phyloP scores from a whole-genome alignment of 2,329 filamentous ascomycete genomes.

The Fusarium gaditjirri region DNA sequence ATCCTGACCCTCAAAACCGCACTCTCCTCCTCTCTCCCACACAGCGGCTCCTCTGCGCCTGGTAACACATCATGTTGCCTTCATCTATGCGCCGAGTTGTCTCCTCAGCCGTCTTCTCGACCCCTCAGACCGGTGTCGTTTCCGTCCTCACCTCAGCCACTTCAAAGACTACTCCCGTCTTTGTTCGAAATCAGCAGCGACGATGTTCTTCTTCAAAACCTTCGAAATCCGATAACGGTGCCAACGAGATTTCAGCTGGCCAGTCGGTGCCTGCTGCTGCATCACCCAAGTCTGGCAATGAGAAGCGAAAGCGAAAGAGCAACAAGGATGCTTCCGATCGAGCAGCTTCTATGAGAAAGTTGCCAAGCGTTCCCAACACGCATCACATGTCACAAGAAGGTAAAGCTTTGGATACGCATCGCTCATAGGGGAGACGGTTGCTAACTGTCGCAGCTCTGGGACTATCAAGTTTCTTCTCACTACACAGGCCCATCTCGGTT shows the following conservation, averaged over 20 bases:
- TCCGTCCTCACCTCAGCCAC: conserved; percentile 56
- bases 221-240: conserved; percentile 68
- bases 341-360: conserved; percentile 62
- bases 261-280: conserved; percentile 61
- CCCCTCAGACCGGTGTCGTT: conserved; percentile 57
- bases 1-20: conserved; percentile 42
- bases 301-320: conserved; percentile 69
- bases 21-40: conserved; percentile 30
- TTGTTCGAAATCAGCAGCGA: conserved; percentile 60
- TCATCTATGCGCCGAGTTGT: conserved; percentile 67
- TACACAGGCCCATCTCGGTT: conserved; percentile 92
- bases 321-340: conserved; percentile 60
- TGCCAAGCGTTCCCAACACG: conserved; percentile 80
- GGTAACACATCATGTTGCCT: conserved; percentile 60
- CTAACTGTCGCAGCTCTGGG: conserved; percentile 73
- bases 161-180: conserved; percentile 52
- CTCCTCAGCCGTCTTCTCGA: conserved; percentile 57
- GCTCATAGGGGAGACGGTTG: background rate
- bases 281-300: conserved; percentile 55
- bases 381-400: conserved; percentile 76
- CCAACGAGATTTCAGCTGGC: conserved; percentile 61
- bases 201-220: conserved; percentile 71
- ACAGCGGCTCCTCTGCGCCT: conserved; percentile 34
- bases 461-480: conserved; percentile 93
- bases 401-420: conserved; percentile 48